A percentile compares a stretch with the other conserved stretches of the same genome.
Evolutionary conservation across 2,329 filamentous ascomycete species (phyloP).

Genomic region (Ophiostoma populinum): DNA sequence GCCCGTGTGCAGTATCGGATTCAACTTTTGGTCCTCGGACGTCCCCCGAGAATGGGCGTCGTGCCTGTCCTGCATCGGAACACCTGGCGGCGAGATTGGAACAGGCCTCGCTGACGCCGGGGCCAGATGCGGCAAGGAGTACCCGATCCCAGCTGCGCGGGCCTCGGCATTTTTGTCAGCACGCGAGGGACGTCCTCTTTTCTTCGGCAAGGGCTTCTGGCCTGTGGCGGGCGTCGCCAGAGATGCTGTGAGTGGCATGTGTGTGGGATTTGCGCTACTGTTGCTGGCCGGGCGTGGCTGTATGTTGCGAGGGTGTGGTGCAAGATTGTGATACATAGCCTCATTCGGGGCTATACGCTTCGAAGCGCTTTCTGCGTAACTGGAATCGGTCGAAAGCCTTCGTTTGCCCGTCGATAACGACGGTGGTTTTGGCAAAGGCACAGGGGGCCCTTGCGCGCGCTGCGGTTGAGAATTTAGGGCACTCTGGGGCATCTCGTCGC

Average conservation of each 20-base stretch:
- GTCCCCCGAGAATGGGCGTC: too few relatives aligned
- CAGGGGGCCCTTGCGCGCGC: constrained; percentile 10
- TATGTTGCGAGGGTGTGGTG: constrained; percentile 12
- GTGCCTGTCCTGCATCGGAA: too few relatives aligned
- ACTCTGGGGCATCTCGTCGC: too few relatives aligned
- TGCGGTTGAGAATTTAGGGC: too few relatives aligned
- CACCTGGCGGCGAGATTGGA: too few relatives aligned
- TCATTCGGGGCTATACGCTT: too few relatives aligned
- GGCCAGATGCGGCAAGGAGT: constrained; percentile 3
- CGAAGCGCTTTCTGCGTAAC: too few relatives aligned
- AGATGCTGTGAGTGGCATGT: neutral
- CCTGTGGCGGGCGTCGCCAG: too few relatives aligned
- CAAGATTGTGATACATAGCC: neutral
- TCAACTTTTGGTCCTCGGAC: too few relatives aligned
- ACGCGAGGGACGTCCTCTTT: constrained; percentile 20
- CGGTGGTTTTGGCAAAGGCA: neutral
- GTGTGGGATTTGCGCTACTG: constrained; percentile 1
- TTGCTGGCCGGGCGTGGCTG: constrained; percentile 15
- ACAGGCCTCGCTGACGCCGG: constrained; percentile 4
- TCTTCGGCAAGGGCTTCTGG: too few relatives aligned
- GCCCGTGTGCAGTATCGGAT: too few relatives aligned
- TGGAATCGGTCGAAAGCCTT: constrained; percentile 16
- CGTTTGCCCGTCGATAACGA: constrained; percentile 13
- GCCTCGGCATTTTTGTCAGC: constrained; percentile 16
- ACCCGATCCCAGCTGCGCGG: constrained; percentile 10